Evolutionary conservation across 768 basidiomycete genomes (phyloP).

Genomic region (Cystobasidium ongulense): DNA sequence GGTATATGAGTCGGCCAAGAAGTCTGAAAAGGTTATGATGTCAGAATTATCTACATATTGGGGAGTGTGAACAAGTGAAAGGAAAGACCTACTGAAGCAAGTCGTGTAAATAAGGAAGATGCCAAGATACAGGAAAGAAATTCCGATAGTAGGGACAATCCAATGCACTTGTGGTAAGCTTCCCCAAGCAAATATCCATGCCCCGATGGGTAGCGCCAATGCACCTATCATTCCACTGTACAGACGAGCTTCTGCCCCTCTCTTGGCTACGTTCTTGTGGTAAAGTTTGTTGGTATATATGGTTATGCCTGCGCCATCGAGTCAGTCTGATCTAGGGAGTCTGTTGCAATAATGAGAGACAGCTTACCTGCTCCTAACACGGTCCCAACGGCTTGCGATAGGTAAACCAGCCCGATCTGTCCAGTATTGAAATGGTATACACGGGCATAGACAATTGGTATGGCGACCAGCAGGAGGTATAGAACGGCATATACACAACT

Average conservation of each 20-base stretch:
- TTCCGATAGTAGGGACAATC: slow-evolving; percentile 45
- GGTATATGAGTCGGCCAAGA: slow-evolving; percentile 6
- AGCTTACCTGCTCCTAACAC: slow-evolving; percentile 5
- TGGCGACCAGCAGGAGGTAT: slow-evolving; percentile 54
- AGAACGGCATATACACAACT: slow-evolving; percentile 14
- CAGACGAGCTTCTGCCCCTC: slow-evolving; percentile 18
- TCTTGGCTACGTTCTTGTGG: slow-evolving; percentile 1
- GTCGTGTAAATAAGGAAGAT: slow-evolving; percentile 20
- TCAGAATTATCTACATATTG: not conserved
- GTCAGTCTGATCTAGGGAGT: not conserved
- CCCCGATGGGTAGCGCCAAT: slow-evolving; percentile 18
- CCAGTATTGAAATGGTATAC: slow-evolving; percentile 17
- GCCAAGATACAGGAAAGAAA: slow-evolving; percentile 12
- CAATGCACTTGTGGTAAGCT: slow-evolving; percentile 41
- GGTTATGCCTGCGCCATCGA: not conserved
- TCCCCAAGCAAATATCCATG: slow-evolving; percentile 46
- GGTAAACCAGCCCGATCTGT: slow-evolving; percentile 31
- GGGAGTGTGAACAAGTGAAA: not conserved
- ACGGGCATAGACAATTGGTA: not conserved
- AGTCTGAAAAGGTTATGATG: not conserved
- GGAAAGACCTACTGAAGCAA: not conserved
- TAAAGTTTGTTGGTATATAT: slow-evolving; percentile 18
- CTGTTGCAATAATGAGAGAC: not conserved
- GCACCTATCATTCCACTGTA: slow-evolving; percentile 2
- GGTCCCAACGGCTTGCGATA: slow-evolving; percentile 16